These are phyloP conservation scores for Microbotryum scabiosae DNA, from an alignment of 1,284 basidiomycete genomes.

Conservation along the genomic window DNA sequence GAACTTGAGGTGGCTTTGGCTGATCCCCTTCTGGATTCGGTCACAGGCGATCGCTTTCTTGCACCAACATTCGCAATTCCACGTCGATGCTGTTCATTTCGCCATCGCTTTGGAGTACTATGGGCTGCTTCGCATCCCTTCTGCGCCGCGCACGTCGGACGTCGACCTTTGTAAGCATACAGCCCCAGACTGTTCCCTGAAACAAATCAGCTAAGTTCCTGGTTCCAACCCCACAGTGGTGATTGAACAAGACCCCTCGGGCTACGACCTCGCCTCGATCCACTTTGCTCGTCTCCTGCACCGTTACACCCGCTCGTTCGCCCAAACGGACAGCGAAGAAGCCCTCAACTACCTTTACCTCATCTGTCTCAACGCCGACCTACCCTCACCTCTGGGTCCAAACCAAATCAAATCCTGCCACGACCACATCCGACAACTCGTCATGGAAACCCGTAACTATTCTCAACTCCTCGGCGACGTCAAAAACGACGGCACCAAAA, in stretches of 20 bases:
- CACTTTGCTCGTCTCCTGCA: slow-evolving; percentile 81
- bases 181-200: too few relatives aligned
- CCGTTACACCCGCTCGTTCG: slow-evolving; percentile 86
- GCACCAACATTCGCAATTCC: slow-evolving; percentile 77
- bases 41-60: slow-evolving; percentile 80
- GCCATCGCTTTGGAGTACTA: slow-evolving; percentile 90
- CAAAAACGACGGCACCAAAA: slow-evolving; percentile 74
- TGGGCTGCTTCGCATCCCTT: slow-evolving; percentile 76
- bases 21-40: not conserved
- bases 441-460: slow-evolving; percentile 75
- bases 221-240: not conserved
- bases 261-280: slow-evolving; percentile 42
- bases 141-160: slow-evolving; percentile 67
- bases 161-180: slow-evolving; percentile 61
- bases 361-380: slow-evolving; percentile 71
- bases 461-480: slow-evolving; percentile 83
- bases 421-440: slow-evolving; percentile 78
- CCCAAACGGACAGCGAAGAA: slow-evolving; percentile 81
- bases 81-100: slow-evolving; percentile 90
- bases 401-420: slow-evolving; percentile 78
- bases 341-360: slow-evolving; percentile 94
- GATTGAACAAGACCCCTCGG: not conserved
- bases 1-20: not conserved
- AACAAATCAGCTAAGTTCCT: too few relatives aligned
- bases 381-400: slow-evolving; percentile 52